Conservation (phyloP, 768 basidiomycete genomes). For the Serendipita sp. region DNA sequence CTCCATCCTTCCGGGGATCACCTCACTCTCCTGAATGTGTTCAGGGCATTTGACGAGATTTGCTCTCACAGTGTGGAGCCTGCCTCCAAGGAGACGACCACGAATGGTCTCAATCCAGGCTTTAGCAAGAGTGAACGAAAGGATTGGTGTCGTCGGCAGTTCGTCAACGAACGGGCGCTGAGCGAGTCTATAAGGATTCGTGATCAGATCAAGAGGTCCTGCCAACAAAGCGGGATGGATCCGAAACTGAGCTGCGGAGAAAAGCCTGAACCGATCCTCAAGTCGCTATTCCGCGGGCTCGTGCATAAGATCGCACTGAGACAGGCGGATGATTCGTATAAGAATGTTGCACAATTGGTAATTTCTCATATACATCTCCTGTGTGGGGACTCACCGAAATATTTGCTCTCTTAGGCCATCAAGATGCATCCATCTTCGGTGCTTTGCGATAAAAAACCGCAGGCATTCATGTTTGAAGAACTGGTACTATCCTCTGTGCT, state of each 20-base stretch:
- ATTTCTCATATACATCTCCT: conserved; percentile 9
- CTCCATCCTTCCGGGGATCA: conserved; percentile 80
- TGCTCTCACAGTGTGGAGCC: conserved; percentile 22
- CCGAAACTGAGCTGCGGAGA: conserved; percentile 42
- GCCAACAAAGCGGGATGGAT: conserved; percentile 43
- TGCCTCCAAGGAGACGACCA: conserved; percentile 6
- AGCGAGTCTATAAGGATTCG: conserved; percentile 62
- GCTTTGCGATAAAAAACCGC: conserved; percentile 62
- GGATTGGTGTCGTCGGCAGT: conserved; percentile 77
- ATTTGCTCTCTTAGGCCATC: conserved; percentile 31
- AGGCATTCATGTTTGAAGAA: conserved; percentile 86
- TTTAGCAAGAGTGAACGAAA: conserved; percentile 13
- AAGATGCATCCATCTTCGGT: conserved; percentile 87
- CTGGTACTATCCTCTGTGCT: conserved; percentile 37
- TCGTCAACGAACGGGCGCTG: conserved; percentile 67
- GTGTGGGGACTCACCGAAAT: conserved; percentile 3
- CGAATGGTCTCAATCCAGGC: conserved; percentile 5
- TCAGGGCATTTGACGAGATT: conserved; percentile 67
- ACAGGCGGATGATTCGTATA: conserved; percentile 78
- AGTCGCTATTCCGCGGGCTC: conserved; percentile 58
- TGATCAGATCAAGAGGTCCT: conserved; percentile 57
- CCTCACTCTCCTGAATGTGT: conserved; percentile 71
- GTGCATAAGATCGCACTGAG: conserved; percentile 71
- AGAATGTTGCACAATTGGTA: conserved; percentile 30
- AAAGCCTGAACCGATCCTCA: conserved; percentile 50